Evolutionary conservation across 2,329 filamentous ascomycete genomes (phyloP).

Genomic region (Paecilomyces sp.): DNA sequence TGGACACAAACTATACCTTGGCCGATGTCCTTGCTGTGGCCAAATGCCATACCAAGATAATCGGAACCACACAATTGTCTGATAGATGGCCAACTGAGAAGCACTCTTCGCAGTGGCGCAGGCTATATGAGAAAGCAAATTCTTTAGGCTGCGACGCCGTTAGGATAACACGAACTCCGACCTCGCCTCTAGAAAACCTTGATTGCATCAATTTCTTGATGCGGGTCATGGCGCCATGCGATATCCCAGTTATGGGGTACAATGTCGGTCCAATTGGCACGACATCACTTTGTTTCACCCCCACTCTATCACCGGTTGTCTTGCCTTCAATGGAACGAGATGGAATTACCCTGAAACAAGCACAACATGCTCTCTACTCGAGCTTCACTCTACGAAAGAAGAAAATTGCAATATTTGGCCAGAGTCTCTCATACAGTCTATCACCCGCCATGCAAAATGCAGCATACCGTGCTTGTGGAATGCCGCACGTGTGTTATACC

Average conservation of each 20-base stretch:
- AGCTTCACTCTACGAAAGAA: conserved; percentile 8
- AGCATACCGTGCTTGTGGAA: conserved; percentile 14
- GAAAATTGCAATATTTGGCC: conserved; percentile 16
- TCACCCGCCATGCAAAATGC: conserved; percentile 21
- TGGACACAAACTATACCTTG: conserved; percentile 1
- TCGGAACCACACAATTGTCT: conserved; percentile 2
- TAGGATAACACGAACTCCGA: conserved; percentile 6
- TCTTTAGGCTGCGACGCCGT: conserved; percentile 7
- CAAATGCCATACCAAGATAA: conserved; percentile 7
- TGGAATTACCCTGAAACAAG: neutral
- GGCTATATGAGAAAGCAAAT: neutral
- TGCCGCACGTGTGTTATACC: conserved; percentile 14
- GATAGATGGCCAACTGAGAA: neutral
- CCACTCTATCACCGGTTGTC: conserved; percentile 13
- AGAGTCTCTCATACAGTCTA: conserved; percentile 13
- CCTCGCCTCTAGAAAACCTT: conserved; percentile 6
- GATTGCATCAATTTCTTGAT: conserved; percentile 6
- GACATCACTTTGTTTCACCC: conserved; percentile 15
- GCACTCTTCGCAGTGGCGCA: neutral
- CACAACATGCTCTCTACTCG: neutral
- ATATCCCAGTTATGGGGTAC: conserved; percentile 13
- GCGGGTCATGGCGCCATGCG: neutral
- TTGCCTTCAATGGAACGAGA: neutral
- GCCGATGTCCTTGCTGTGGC: conserved; percentile 2
- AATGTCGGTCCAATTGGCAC: conserved; percentile 11